Evolutionary conservation across 768 basidiomycete species (phyloP).

Genomic region (Pisolithus albus): DNA sequence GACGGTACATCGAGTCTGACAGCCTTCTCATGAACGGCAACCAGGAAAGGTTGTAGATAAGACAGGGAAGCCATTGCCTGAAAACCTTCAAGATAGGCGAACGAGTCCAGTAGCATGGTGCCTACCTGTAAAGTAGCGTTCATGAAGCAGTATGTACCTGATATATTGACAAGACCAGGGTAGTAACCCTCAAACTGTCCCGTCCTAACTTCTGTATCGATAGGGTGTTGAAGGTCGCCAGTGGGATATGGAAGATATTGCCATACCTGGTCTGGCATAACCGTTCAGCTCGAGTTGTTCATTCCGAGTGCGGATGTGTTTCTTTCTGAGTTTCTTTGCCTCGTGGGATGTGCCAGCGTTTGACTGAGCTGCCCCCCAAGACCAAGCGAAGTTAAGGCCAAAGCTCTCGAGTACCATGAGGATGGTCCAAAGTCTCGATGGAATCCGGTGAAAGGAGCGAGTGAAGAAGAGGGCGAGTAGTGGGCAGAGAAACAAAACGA

Average conservation of each 20-base stretch:
- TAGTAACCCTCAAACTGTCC: conserved; percentile 45
- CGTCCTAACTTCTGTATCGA: conserved; percentile 17
- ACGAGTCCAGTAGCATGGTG: conserved; percentile 5
- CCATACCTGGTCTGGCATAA: conserved; percentile 26
- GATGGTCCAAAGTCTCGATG: conserved; percentile 20
- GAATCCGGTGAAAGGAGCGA: conserved; percentile 25
- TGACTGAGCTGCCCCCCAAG: conserved; percentile 40
- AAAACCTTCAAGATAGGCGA: conserved; percentile 10
- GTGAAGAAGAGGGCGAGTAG: conserved; percentile 27
- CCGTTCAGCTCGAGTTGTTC: conserved; percentile 49
- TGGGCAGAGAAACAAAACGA: conserved; percentile 43
- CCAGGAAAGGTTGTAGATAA: conserved; percentile 76
- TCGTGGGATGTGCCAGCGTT: conserved; percentile 21
- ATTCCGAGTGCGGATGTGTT: conserved; percentile 43
- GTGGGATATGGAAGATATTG: not conserved
- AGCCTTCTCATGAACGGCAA: conserved; percentile 66
- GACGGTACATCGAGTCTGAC: conserved; percentile 76
- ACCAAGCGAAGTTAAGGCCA: conserved; percentile 54
- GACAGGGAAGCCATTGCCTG: conserved; percentile 86
- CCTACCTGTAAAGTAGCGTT: conserved; percentile 88
- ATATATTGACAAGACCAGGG: conserved; percentile 91
- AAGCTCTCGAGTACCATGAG: conserved; percentile 55
- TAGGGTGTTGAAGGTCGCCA: conserved; percentile 1
- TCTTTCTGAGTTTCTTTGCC: conserved; percentile 44
- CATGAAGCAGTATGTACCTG: conserved; percentile 96